phyloP scores from a whole-genome alignment of 805 yeast genomes.

The Candida ipomoeae region DNA sequence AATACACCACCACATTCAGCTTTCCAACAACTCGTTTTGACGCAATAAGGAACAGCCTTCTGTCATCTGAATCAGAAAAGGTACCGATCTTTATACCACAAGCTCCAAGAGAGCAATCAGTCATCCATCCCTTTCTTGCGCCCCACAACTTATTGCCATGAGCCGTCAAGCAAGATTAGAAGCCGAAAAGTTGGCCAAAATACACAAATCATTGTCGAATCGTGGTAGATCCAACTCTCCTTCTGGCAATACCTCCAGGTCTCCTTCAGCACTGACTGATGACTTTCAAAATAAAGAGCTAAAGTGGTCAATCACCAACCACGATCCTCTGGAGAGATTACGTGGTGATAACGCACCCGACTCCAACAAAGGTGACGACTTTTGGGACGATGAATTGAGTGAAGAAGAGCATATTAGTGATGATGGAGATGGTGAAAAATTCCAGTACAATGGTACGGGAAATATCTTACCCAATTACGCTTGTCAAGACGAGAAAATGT shows the following conservation, averaged over 20 bases:
- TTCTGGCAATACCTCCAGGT: constrained; percentile 26
- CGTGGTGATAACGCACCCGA: constrained; percentile 12
- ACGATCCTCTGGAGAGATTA: constrained; percentile 70
- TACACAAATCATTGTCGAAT: constrained; percentile 33
- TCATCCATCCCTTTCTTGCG: background rate
- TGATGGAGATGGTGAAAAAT: constrained; percentile 52
- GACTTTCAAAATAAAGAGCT: constrained; percentile 37
- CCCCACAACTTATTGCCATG: constrained; percentile 21
- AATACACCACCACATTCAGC: background rate
- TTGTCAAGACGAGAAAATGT: constrained; percentile 38
- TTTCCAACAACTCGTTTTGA: background rate
- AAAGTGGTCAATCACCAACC: constrained; percentile 64
- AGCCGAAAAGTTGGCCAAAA: constrained; percentile 39
- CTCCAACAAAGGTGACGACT: constrained; percentile 5
- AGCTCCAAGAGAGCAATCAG: background rate
- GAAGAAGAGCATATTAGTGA: constrained; percentile 62
- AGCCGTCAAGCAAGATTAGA: constrained; percentile 36
- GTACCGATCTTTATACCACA: no score
- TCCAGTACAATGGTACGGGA: constrained; percentile 59
- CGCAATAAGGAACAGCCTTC: background rate
- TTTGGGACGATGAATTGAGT: constrained; percentile 35
- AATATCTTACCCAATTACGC: constrained; percentile 56
- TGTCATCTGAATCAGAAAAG: background rate
- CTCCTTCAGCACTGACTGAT: constrained; percentile 34
- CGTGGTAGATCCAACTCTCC: constrained; percentile 40